Conservation (phyloP, 768 basidiomycete genomes). For the Lentinula boryana region DNA sequence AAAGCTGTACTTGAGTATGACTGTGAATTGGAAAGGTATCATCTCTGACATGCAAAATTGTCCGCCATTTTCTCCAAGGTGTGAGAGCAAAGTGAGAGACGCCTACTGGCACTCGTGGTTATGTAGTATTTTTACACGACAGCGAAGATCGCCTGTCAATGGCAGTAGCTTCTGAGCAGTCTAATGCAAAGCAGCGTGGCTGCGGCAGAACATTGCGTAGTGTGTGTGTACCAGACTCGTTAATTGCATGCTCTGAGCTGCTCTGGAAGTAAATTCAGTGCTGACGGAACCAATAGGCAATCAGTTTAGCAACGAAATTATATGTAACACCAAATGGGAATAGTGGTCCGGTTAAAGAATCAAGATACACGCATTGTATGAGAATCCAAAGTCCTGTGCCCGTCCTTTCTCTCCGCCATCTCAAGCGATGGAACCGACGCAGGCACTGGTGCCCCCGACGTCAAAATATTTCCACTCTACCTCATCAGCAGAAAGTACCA, state of each 20-base stretch:
- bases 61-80: neutral
- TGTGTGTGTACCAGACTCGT: neutral
- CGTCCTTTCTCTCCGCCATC: neutral
- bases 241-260: no score
- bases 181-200: neutral
- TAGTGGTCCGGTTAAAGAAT: neutral
- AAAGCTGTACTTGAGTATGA: no score
- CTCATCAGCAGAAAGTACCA: constrained; percentile 1
- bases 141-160: neutral
- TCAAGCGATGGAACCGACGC: neutral
- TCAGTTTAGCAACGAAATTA: neutral
- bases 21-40: no score
- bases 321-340: neutral
- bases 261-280: neutral
- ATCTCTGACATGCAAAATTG: neutral
- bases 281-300: neutral
- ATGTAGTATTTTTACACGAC: neutral
- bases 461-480: neutral
- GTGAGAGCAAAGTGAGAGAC: neutral
- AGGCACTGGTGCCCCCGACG: constrained; percentile 8
- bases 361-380: neutral
- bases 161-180: neutral
- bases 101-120: neutral
- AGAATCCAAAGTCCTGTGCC: neutral
- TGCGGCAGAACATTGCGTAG: neutral